Conservation (phyloP, 2,329 filamentous ascomycete genomes). For the Xylariaceae sp. region DNA sequence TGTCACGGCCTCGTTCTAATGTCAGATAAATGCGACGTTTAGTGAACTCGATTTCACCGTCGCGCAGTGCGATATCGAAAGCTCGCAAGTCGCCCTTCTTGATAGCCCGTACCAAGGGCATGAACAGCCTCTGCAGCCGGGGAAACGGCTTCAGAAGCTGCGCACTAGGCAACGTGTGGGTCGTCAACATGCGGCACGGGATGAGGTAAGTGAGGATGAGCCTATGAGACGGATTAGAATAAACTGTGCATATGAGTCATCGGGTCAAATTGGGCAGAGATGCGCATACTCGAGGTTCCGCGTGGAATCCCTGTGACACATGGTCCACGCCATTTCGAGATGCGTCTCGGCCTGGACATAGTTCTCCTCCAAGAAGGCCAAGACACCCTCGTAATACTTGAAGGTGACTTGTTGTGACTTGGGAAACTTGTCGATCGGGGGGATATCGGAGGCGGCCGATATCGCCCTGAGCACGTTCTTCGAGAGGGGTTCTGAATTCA, state of each 20-base stretch:
- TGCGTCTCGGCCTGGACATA: conserved; percentile 78
- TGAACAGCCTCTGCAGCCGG: conserved; percentile 69
- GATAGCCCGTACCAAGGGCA: conserved; percentile 73
- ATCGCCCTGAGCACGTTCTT: conserved; percentile 86
- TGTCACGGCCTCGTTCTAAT: conserved; percentile 84
- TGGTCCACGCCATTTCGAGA: conserved; percentile 72
- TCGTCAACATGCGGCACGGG: conserved; percentile 85
- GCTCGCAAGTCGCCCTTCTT: conserved; percentile 73
- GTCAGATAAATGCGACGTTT: conserved; percentile 91
- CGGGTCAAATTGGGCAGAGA: conserved; percentile 12
- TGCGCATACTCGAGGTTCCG: conserved; percentile 72
- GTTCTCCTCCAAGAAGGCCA: conserved; percentile 92
- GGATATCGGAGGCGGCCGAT: conserved; percentile 77
- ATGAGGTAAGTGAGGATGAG: conserved; percentile 93
- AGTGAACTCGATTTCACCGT: conserved; percentile 87
- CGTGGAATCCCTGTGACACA: conserved; percentile 67
- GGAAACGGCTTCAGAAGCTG: conserved; percentile 70
- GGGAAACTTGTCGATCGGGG: conserved; percentile 71
- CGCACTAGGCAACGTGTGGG: conserved; percentile 72
- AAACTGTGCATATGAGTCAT: conserved; percentile 11
- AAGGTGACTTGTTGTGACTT: conserved; percentile 91
- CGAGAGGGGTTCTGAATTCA: conserved; percentile 83
- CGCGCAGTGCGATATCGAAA: conserved; percentile 76
- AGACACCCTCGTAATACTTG: conserved; percentile 90
- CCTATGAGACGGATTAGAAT: conserved; percentile 38